These are phyloP conservation scores for Colletotrichum sp. DNA, from an alignment of 2,329 filamentous ascomycete species.

Conservation along the genomic window DNA sequence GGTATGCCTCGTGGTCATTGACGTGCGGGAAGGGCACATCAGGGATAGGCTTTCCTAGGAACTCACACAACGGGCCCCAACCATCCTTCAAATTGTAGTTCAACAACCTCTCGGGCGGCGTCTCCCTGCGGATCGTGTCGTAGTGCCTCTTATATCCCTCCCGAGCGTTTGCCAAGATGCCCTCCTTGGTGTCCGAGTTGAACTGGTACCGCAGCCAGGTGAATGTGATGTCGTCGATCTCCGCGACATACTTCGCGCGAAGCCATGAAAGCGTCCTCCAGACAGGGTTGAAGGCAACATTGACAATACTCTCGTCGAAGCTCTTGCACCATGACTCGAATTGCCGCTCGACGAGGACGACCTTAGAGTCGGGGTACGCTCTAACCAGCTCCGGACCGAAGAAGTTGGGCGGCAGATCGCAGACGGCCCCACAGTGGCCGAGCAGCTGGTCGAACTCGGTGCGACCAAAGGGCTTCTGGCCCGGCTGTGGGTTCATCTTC, in stretches of 20 bases:
- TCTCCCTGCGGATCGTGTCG: not conserved
- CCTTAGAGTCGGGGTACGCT: conserved; percentile 47
- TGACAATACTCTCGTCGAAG: conserved; percentile 27
- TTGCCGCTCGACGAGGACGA: conserved; percentile 38
- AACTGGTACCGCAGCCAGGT: conserved; percentile 32
- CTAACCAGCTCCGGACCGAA: conserved; percentile 42
- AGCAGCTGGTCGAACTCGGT: conserved; percentile 24
- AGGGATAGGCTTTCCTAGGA: conserved; percentile 37
- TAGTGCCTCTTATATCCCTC: conserved; percentile 1
- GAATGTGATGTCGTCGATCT: conserved; percentile 16
- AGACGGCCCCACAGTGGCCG: conserved; percentile 32
- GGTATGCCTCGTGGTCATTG: conserved; percentile 12
- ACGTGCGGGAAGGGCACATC: conserved; percentile 23
- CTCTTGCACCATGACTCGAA: conserved; percentile 31
- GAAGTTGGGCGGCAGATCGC: conserved; percentile 43
- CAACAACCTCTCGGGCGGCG: not conserved
- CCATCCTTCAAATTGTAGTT: conserved; percentile 29
- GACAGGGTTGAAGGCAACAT: conserved; percentile 26
- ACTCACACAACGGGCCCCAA: conserved; percentile 41
- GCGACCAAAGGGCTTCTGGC: conserved; percentile 27
- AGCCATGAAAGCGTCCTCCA: conserved; percentile 25
- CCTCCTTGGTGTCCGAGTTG: not conserved
- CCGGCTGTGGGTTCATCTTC: conserved; percentile 21
- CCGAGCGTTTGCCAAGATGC: conserved; percentile 18
- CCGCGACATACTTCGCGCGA: conserved; percentile 23